These are phyloP conservation scores for Fusarium tupiense DNA, from an alignment of 2,329 filamentous ascomycete species.

Conservation along the genomic window DNA sequence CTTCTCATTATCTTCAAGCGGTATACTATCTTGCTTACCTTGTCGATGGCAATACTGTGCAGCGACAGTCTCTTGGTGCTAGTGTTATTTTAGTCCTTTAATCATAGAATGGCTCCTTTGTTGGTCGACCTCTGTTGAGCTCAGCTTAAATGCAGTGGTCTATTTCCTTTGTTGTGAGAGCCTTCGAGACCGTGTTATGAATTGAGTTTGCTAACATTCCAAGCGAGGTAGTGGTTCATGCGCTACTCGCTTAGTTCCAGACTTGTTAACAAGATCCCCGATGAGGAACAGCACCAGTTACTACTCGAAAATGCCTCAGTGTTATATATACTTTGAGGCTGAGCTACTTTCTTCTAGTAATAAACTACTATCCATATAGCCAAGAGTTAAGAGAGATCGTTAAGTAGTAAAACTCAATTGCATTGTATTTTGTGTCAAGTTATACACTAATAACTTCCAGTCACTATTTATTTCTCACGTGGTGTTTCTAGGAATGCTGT, in stretches of 20 bases:
- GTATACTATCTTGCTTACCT: background rate
- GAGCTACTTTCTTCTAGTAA: background rate
- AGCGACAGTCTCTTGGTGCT: accelerated
- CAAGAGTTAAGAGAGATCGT: background rate
- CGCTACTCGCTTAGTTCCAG: background rate
- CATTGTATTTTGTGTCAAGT: background rate
- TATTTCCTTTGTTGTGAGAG: background rate
- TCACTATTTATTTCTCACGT: too few relatives aligned
- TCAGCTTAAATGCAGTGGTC: accelerated
- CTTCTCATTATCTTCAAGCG: background rate
- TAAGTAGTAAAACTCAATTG: background rate
- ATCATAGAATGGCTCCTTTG: accelerated
- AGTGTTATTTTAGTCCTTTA: accelerated
- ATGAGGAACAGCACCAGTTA: too few relatives aligned
- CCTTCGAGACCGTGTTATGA: accelerated
- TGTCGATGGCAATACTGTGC: accelerated
- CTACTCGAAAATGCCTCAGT: background rate
- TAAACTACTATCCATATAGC: background rate
- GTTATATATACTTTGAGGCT: background rate
- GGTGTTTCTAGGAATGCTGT: background rate
- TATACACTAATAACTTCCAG: accelerated
- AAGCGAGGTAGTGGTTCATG: background rate
- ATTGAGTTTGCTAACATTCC: background rate
- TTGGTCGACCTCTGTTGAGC: too few relatives aligned
- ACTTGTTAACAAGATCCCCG: background rate